These are phyloP conservation scores for Globisporangium barbulae DNA, from an alignment of 352 stramenopile species.

Conservation along the genomic window DNA sequence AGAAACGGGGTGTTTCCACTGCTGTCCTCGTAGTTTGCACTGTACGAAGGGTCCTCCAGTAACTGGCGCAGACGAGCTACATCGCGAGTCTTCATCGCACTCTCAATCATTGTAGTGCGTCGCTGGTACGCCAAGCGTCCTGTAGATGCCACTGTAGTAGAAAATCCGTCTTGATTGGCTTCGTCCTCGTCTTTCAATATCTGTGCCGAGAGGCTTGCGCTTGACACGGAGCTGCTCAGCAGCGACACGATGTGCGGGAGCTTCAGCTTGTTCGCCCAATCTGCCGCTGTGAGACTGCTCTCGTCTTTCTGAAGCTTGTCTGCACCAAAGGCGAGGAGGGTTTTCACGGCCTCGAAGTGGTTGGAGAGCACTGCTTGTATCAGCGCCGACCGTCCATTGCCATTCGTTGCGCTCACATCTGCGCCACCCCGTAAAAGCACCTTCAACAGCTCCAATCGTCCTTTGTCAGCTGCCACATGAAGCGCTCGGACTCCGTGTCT, in stretches of 20 bases:
- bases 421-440: slow-evolving; percentile 36
- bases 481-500: slow-evolving; percentile 29
- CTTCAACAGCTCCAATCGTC: slow-evolving; percentile 30
- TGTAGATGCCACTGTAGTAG: neutral
- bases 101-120: slow-evolving; percentile 31
- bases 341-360: slow-evolving; percentile 31
- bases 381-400: slow-evolving; percentile 29
- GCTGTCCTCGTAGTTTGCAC: slow-evolving; percentile 47
- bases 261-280: slow-evolving; percentile 31
- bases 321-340: slow-evolving; percentile 42
- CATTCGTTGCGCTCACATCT: slow-evolving; percentile 28
- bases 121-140: slow-evolving; percentile 13
- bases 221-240: slow-evolving; percentile 25
- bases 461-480: slow-evolving; percentile 52
- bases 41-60: slow-evolving; percentile 27
- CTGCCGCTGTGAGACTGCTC: slow-evolving; percentile 26
- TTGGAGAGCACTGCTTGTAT: slow-evolving; percentile 47
- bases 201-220: slow-evolving; percentile 24
- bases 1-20: slow-evolving; percentile 46
- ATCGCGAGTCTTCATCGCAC: slow-evolving; percentile 29
- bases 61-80: slow-evolving; percentile 32
- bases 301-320: slow-evolving; percentile 25
- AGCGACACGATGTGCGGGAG: slow-evolving; percentile 27
- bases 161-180: slow-evolving; percentile 12
- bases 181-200: slow-evolving; percentile 40